Evolutionary conservation across 179 eudicot genomes (phyloP).

Genomic region (Drosera spatulata): DNA sequence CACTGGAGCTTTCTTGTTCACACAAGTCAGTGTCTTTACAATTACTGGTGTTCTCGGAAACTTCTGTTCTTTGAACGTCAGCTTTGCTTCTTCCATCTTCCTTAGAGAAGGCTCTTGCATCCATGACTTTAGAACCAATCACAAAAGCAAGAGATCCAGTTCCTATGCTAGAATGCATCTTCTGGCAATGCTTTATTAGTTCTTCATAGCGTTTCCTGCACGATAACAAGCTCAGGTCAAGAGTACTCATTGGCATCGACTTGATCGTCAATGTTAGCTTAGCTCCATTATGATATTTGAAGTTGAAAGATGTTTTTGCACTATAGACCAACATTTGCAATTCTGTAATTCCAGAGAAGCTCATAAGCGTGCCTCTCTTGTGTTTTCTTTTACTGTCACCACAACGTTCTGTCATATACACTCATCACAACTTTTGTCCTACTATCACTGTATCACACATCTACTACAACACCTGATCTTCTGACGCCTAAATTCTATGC

Average conservation of each 20-base stretch:
- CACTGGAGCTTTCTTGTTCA: slow-evolving; percentile 63
- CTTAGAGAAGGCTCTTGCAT: slow-evolving; percentile 69
- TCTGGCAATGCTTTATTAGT: slow-evolving; percentile 77
- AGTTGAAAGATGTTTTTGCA: no score
- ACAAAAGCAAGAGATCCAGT: slow-evolving; percentile 92
- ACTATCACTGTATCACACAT: no score
- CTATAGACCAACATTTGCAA: no score
- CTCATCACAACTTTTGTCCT: no score
- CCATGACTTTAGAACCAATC: slow-evolving; percentile 98
- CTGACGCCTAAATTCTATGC: no score
- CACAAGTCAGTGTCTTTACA: slow-evolving; percentile 49
- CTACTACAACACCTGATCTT: no score
- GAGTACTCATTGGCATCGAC: neutral
- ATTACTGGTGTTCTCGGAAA: slow-evolving; percentile 31
- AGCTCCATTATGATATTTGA: no score
- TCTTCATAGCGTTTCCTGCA: slow-evolving; percentile 86
- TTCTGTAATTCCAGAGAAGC: no score
- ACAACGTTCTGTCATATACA: no score
- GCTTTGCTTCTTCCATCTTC: slow-evolving; percentile 49
- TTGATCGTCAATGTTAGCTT: neutral
- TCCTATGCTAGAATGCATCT: slow-evolving; percentile 96
- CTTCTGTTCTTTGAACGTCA: slow-evolving; percentile 32
- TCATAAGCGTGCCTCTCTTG: no score
- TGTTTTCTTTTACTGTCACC: no score
- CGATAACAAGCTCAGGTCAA: slow-evolving; percentile 5